Conservation (phyloP, 108 stramenopile genomes). For the Cafeteria roenbergensis region DNA sequence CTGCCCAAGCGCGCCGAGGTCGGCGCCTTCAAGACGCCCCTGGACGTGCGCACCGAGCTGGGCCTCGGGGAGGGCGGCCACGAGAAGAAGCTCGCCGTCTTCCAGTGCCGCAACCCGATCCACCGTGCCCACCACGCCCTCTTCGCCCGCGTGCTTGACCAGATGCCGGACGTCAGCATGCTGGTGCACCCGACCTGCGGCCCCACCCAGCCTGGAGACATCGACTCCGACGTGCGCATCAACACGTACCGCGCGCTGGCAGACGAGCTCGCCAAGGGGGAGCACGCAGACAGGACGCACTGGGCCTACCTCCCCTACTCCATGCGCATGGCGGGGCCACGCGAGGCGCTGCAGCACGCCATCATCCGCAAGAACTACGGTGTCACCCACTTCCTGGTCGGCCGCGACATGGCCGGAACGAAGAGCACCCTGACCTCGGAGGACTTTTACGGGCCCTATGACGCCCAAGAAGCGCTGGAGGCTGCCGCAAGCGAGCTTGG, state of each 20-base stretch:
- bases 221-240: conserved; percentile 72
- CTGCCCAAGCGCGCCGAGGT: conserved; percentile 35
- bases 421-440: conserved; percentile 86
- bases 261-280: conserved; percentile 63
- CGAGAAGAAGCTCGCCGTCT: conserved; percentile 89
- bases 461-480: conserved; percentile 84
- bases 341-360: conserved; percentile 98
- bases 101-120: conserved; percentile 99
- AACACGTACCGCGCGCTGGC: conserved; percentile 92
- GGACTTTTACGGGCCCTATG: conserved; percentile 96
- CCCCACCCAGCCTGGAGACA: conserved; percentile 94
- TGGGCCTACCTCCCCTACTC: conserved; percentile 99
- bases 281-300: conserved; percentile 72
- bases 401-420: conserved; percentile 97
- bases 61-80: conserved; percentile 36
- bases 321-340: conserved; percentile 99
- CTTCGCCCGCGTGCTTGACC: conserved; percentile 87
- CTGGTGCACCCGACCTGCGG: conserved; percentile 97
- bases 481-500: conserved; percentile 67
- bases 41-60: conserved; percentile 74
- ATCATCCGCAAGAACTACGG: conserved; percentile 99
- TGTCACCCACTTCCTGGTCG: conserved; percentile 97
- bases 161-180: conserved; percentile 69
- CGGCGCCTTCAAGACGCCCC: conserved; percentile 55
- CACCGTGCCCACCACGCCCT: conserved; percentile 98